These are phyloP conservation scores for Rhizopus stolonifer DNA, from an alignment of 371 early-diverging fungal genomes.

Conservation along the genomic window DNA sequence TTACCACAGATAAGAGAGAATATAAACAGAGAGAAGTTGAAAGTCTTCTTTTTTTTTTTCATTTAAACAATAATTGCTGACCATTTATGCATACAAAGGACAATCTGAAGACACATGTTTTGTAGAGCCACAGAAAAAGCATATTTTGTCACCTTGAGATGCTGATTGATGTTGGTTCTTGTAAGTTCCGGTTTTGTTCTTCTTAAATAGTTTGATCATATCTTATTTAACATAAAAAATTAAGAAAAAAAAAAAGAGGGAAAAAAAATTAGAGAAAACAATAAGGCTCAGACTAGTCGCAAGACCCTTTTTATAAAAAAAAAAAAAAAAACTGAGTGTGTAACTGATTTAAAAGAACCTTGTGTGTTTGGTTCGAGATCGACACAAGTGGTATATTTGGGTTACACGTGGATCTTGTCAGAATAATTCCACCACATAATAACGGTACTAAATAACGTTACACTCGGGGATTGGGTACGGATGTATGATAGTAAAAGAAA, in stretches of 20 bases:
- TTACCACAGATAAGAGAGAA: not conserved
- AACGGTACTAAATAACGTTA: constrained; percentile 1
- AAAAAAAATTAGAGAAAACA: constrained; percentile 9
- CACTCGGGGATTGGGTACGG: constrained; percentile 6
- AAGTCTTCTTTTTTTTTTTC: not conserved
- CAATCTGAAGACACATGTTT: constrained; percentile 50
- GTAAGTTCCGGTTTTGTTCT: not conserved
- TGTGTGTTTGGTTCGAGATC: constrained; percentile 14
- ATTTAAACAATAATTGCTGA: not conserved
- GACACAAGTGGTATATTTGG: constrained; percentile 6
- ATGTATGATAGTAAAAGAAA: not conserved
- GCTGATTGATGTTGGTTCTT: not conserved
- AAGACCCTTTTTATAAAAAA: constrained; percentile 18
- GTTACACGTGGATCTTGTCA: constrained; percentile 17
- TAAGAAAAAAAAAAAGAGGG: constrained; percentile 3
- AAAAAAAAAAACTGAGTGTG: constrained; percentile 22
- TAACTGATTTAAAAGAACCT: constrained; percentile 17
- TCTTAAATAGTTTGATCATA: not conserved
- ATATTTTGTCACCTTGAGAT: constrained; percentile 16
- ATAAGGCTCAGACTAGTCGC: not conserved
- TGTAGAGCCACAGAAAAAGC: constrained; percentile 50
- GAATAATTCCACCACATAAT: constrained; percentile 2
- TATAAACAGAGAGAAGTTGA: not conserved
- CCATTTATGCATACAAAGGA: constrained; percentile 42
- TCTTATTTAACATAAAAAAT: constrained; percentile 1